A percentile compares a stretch with the other conserved stretches of the same genome.
These are phyloP conservation scores for Gilbertella persicaria DNA, from an alignment of 371 early-diverging fungal genomes.

Conservation along the genomic window DNA sequence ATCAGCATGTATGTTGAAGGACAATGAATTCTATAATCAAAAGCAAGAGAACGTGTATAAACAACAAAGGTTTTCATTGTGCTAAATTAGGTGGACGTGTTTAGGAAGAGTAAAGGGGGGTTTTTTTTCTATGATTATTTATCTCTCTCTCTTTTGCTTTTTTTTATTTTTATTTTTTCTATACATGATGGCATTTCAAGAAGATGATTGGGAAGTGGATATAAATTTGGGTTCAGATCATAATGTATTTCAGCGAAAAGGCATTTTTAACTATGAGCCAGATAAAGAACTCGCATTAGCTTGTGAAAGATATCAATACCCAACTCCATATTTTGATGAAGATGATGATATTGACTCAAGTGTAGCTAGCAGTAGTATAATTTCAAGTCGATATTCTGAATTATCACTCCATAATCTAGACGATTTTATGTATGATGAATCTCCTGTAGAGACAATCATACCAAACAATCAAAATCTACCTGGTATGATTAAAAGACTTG, in stretches of 20 bases:
- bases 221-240: constrained; percentile 8
- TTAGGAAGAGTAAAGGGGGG: too few relatives aligned
- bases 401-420: constrained; percentile 21
- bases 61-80: too few relatives aligned
- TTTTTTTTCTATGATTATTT: background rate
- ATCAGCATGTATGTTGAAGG: too few relatives aligned
- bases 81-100: too few relatives aligned
- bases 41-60: too few relatives aligned
- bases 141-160: constrained; percentile 2
- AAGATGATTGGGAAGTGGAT: constrained; percentile 26
- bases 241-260: constrained; percentile 13
- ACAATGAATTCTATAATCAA: too few relatives aligned
- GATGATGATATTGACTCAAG: constrained; percentile 32
- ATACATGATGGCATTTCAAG: constrained; percentile 12
- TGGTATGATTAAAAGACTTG: background rate
- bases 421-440: constrained; percentile 31
- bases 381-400: constrained; percentile 8
- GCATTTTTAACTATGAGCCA: constrained; percentile 16
- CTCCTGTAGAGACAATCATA: constrained; percentile 4
- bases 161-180: constrained; percentile 7
- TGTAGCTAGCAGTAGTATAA: constrained; percentile 17
- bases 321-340: constrained; percentile 18
- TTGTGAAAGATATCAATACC: constrained; percentile 24
- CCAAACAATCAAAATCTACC: background rate
- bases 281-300: constrained; percentile 32